These are phyloP conservation scores for Talaromyces adpressus DNA, from an alignment of 495 filamentous ascomycete species.

Conservation along the genomic window DNA sequence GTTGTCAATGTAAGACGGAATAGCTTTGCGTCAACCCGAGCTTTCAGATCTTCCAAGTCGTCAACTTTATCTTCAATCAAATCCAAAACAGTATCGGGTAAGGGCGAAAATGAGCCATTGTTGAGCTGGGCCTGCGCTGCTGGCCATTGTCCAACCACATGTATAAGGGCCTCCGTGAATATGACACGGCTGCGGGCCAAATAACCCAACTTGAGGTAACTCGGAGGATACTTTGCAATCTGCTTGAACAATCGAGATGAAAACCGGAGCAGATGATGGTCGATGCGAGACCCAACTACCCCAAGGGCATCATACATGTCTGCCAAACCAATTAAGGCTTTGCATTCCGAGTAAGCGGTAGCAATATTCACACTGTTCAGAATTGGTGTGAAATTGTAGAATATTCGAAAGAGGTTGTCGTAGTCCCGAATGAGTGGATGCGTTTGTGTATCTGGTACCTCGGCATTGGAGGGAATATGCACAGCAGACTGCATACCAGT, in stretches of 20 bases:
- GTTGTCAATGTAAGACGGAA: constrained; percentile 76
- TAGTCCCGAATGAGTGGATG: constrained; percentile 76
- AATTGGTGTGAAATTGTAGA: constrained; percentile 81
- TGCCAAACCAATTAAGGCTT: constrained; percentile 72
- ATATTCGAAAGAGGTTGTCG: constrained; percentile 86
- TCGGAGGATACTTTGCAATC: constrained; percentile 87
- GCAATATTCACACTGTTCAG: constrained; percentile 82
- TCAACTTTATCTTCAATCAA: constrained; percentile 87
- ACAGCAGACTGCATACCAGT: constrained; percentile 49
- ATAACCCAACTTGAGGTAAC: constrained; percentile 84
- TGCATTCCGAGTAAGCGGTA: constrained; percentile 86
- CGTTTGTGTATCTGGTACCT: constrained; percentile 40
- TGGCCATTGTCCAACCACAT: constrained; percentile 91
- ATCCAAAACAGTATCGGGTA: constrained; percentile 69
- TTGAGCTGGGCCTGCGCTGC: constrained; percentile 67
- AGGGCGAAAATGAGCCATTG: constrained; percentile 44
- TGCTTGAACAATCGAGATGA: constrained; percentile 85
- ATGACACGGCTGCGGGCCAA: constrained; percentile 77
- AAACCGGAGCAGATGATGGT: constrained; percentile 88
- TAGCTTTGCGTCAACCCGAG: constrained; percentile 64
- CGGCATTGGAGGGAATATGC: constrained; percentile 29
- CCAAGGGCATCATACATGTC: constrained; percentile 88
- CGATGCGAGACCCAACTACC: constrained; percentile 82
- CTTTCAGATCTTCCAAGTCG: constrained; percentile 66
- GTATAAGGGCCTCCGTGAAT: constrained; percentile 82